These are phyloP conservation scores for Talaromyces sp. DNA, from an alignment of 2,329 filamentous ascomycete species.

Conservation along the genomic window DNA sequence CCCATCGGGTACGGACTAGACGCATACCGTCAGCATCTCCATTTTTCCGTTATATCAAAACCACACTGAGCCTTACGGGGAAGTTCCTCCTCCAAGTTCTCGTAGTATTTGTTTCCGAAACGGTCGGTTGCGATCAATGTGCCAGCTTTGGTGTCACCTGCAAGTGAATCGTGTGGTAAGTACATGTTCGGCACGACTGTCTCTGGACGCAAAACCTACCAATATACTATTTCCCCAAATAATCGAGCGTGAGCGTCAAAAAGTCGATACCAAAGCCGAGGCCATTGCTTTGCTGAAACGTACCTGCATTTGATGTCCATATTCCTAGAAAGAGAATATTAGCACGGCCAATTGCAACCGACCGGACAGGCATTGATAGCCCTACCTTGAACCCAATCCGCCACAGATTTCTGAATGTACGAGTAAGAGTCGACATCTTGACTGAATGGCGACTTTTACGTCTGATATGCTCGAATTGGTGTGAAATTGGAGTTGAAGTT, in stretches of 20 bases:
- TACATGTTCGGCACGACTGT: not conserved
- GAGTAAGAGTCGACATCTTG: conserved; percentile 85
- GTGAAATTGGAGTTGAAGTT: conserved; percentile 19
- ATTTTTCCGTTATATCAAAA: not conserved
- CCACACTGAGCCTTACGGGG: conserved; percentile 61
- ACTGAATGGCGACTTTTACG: conserved; percentile 17
- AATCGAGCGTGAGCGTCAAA: conserved; percentile 2
- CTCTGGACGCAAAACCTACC: conserved; percentile 31
- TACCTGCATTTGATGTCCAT: conserved; percentile 90
- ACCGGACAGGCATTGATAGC: not conserved
- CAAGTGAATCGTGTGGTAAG: conserved; percentile 20
- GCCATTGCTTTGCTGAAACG: conserved; percentile 28
- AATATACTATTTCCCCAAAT: conserved; percentile 38
- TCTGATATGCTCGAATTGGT: conserved; percentile 18
- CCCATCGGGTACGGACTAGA: conserved; percentile 89
- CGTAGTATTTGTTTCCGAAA: conserved; percentile 96
- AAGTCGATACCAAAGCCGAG: not conserved
- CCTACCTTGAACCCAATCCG: conserved; percentile 82
- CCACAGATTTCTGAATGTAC: conserved; percentile 84
- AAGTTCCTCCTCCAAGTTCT: conserved; percentile 86
- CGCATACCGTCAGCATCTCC: conserved; percentile 18
- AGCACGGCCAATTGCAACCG: conserved; percentile 32
- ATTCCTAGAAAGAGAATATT: conserved; percentile 64
- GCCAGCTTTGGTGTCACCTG: conserved; percentile 96
- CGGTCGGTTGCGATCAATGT: conserved; percentile 79